A percentile compares a stretch with the other conserved stretches of the same genome.
phyloP scores from a whole-genome alignment of 495 filamentous ascomycete species.

The Annulohypoxylon moriforme region DNA sequence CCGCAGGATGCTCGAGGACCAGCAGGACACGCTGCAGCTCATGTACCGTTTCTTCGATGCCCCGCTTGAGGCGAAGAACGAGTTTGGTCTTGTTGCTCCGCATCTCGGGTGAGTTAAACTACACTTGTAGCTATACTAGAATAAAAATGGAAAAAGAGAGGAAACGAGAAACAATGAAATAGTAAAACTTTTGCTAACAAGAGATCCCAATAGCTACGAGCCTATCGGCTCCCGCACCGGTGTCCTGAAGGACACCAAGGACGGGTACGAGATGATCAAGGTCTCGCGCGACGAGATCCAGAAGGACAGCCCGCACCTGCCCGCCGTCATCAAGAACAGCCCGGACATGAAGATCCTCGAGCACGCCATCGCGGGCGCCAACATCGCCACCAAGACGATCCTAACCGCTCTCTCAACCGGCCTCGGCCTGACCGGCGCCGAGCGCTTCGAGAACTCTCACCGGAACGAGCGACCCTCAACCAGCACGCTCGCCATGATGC shows the following conservation, averaged over 20 bases:
- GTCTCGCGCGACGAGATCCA: conserved; percentile 62
- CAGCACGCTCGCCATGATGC: conserved; percentile 59
- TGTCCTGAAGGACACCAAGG: conserved; percentile 60
- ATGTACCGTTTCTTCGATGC: conserved; percentile 65
- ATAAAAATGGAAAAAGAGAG: conserved; percentile 5
- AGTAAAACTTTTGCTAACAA: conserved; percentile 10
- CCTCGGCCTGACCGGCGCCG: conserved; percentile 54
- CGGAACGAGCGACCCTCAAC: conserved; percentile 62
- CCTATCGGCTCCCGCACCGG: conserved; percentile 62
- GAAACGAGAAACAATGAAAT: conserved; percentile 15
- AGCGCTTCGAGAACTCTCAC: conserved; percentile 65
- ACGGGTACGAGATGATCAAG: conserved; percentile 68
- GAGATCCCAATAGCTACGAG: conserved; percentile 56
- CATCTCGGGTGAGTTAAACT: conserved; percentile 52
- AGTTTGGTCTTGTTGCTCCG: conserved; percentile 59
- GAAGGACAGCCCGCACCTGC: conserved; percentile 56
- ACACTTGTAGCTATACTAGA: not conserved
- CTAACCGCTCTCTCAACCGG: conserved; percentile 62
- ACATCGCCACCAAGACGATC: conserved; percentile 64
- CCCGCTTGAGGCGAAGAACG: conserved; percentile 61
- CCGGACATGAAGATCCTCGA: conserved; percentile 58
- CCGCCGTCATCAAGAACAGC: conserved; percentile 61
- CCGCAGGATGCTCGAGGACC: conserved; percentile 58
- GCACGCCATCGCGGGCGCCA: conserved; percentile 59
- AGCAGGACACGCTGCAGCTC: conserved; percentile 60